These are phyloP conservation scores for Capillidium heterosporum DNA, from an alignment of 371 early-diverging fungal genomes.

Conservation along the genomic window DNA sequence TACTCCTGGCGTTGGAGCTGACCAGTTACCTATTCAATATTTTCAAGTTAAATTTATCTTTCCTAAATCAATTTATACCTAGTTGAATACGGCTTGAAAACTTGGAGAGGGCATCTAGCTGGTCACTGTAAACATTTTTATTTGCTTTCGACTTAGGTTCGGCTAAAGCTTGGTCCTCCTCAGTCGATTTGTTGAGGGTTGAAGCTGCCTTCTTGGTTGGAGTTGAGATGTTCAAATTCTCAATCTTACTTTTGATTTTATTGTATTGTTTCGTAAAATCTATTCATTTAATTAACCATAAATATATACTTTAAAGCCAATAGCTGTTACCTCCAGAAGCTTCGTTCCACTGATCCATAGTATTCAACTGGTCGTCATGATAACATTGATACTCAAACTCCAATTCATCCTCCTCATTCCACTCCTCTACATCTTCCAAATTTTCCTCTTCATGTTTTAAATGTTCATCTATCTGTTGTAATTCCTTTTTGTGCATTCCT, in stretches of 20 bases:
- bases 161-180: conserved; percentile 4
- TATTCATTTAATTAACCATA: conserved; percentile 6
- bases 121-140: conserved; percentile 17
- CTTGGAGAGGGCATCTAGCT: conserved; percentile 33
- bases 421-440: not conserved
- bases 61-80: not conserved
- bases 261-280: conserved; percentile 91
- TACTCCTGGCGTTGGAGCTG: conserved; percentile 18
- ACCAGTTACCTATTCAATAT: not conserved
- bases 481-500: no score
- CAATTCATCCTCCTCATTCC: conserved; percentile 2
- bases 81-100: conserved; percentile 41
- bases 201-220: conserved; percentile 5
- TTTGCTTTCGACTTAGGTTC: conserved; percentile 6
- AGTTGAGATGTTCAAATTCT: conserved; percentile 12
- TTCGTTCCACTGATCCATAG: conserved; percentile 36
- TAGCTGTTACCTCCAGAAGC: conserved; percentile 16
- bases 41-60: not conserved
- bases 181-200: conserved; percentile 8
- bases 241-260: conserved; percentile 41
- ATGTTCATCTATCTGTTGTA: not conserved
- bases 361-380: conserved; percentile 34
- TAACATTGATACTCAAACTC: conserved; percentile 1
- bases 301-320: conserved; percentile 6
- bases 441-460: not conserved